Base-by-base conservation (phyloP, 73 alveolate genomes). In the Tetrahymena thermophila region DNA sequence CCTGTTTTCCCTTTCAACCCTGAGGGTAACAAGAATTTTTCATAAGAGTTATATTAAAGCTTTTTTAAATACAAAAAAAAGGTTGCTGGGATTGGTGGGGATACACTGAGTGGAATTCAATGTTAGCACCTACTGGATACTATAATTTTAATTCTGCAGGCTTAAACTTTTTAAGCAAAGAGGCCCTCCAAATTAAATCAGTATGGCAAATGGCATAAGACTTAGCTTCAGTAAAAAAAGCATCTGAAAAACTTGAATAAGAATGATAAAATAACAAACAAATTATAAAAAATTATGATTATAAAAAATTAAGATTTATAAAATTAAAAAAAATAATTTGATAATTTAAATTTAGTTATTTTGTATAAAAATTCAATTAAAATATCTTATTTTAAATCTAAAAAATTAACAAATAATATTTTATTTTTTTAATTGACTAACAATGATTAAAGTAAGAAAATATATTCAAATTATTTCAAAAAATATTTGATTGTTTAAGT, bases 11-110 rank as follows among this genome's bases (percentile, higher is more conserved):
- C 96, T 42, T 35, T 35, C 6, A 96, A 96, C 85, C 98, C 98
- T 31, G 58, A 96, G 83, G 98, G 97, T 34, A 50, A 15, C 4
- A 50, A 3, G n/a, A 25, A n/a, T 71, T 71, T 71, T 25, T 8
- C 13, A 25, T 28, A 19, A 71, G 1, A 25, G 8, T 71, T 19
- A 31, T 71, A 8, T 13, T 71, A 71, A 28, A 71, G n/a, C 25
- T 7, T 56, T 71, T 71, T 25, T 71, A 13, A 35, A 3, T 34
- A 0, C 93, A 93, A 28, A 97, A 96, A 93, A 43, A 71, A 37
- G 98, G 98, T 11, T 96, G 98, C 42, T 96, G 97, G 97, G 98
- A 96, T 93, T 96, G 97, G 97, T 96, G 97, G 97, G 98, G 98
- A n/a, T 96, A 96, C 94, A 85, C 97, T 19, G 97, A 85, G 31